Conservation (phyloP, 2,329 filamentous ascomycete genomes). For the Colletotrichum navitas region DNA sequence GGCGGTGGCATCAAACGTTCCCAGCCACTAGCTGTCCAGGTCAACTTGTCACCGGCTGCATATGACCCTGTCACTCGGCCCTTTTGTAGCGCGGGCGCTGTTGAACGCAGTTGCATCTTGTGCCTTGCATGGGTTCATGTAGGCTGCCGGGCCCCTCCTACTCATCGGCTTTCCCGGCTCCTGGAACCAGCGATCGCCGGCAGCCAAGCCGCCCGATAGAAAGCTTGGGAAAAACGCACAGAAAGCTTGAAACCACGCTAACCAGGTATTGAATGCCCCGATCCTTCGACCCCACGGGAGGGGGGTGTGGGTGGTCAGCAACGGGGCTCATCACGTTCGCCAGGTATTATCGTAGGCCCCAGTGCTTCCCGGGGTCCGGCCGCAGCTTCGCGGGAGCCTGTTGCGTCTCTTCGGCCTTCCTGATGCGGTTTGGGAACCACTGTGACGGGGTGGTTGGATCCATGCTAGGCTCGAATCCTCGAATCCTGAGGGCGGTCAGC, state of each 20-base stretch:
- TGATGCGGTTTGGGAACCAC: constrained; percentile 16
- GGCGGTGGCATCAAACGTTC: not conserved
- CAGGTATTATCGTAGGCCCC: not conserved
- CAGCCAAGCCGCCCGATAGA: not conserved
- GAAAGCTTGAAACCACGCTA: constrained; percentile 2
- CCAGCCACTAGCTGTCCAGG: not conserved
- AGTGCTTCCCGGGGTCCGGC: not conserved
- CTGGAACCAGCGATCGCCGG: not conserved
- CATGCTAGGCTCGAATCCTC: constrained; percentile 25
- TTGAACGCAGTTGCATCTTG: constrained; percentile 6
- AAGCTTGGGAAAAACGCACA: constrained; percentile 1
- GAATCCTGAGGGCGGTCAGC: constrained; percentile 21
- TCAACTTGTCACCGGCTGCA: not conserved
- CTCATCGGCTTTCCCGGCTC: not conserved
- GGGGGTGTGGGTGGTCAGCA: constrained; percentile 33
- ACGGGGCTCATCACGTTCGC: not conserved
- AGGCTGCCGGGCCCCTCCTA: not conserved
- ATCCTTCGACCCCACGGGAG: constrained; percentile 25
- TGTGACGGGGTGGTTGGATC: constrained; percentile 7
- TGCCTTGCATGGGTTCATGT: constrained; percentile 31
- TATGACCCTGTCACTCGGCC: not conserved
- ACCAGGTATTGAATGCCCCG: not conserved
- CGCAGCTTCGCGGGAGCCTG: not conserved
- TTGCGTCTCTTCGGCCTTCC: constrained; percentile 14
- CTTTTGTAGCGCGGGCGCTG: constrained; percentile 26